Evolutionary conservation across 2,329 filamentous ascomycete genomes (phyloP).

Genomic region (Bipolaris gigantea): DNA sequence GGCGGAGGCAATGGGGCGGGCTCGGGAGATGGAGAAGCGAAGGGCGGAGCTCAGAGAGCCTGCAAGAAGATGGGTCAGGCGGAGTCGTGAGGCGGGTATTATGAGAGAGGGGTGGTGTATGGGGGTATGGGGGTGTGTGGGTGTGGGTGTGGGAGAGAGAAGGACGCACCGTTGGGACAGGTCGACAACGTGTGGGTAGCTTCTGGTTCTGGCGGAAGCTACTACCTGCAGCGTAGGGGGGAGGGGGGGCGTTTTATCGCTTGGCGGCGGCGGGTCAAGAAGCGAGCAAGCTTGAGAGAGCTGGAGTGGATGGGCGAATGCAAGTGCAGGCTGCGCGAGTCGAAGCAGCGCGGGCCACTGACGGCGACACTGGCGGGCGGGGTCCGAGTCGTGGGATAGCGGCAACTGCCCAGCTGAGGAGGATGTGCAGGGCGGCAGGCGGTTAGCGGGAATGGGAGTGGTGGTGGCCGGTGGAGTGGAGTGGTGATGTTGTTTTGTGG

Average conservation of each 20-base stretch:
- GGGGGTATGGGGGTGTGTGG: too few relatives aligned
- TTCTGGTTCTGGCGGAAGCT: conserved; percentile 28
- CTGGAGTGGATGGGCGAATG: not conserved
- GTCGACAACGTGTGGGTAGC: conserved; percentile 21
- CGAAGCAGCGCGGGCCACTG: conserved; percentile 20
- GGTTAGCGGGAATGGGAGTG: too few relatives aligned
- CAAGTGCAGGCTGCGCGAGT: conserved; percentile 19
- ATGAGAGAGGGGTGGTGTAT: not conserved
- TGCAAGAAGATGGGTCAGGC: conserved; percentile 12
- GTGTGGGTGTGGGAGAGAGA: conserved; percentile 1
- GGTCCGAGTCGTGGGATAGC: conserved; percentile 17
- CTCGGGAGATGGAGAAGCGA: conserved; percentile 21
- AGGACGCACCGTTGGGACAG: conserved; percentile 24
- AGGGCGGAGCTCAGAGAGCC: conserved; percentile 15
- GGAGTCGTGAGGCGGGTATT: conserved; percentile 8
- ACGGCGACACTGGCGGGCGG: conserved; percentile 13
- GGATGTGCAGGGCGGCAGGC: not conserved
- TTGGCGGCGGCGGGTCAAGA: conserved; percentile 41
- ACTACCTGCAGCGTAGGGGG: conserved; percentile 40
- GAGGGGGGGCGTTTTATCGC: conserved; percentile 39
- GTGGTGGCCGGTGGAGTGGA: not conserved
- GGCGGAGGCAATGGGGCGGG: conserved; percentile 24
- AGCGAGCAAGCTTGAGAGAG: conserved; percentile 23
- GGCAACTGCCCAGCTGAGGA: not conserved
- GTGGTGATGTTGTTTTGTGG: not conserved